Base-by-base conservation (phyloP, 139 green algal species). In the Chlamydomonas schloesseri region DNA sequence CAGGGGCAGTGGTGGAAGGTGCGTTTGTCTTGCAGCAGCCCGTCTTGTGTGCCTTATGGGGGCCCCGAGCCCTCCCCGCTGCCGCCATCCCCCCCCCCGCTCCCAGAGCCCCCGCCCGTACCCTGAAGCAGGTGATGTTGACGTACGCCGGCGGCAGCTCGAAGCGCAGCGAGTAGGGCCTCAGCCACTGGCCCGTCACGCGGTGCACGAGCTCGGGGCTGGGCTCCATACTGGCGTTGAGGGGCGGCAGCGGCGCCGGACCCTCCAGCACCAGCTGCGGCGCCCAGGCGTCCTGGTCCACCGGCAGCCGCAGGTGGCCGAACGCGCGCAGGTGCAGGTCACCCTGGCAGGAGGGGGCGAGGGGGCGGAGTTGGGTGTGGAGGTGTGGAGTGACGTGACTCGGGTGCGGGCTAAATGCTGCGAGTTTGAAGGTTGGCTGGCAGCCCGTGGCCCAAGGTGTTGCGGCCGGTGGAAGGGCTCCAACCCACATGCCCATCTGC, bases 101-200 rank as follows among this genome's bases (percentile, higher is more conserved):
- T 24, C 67, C 14, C n/a, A n/a, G 1, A 24, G 31, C 31, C 15
- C 31, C 15, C 5, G 29, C 33, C 1, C 73, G 0, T 6, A 80
- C 73, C 47, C 50, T 80, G 50, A 80, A 80, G 50, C 73, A 80
- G 6, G 42, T 50, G 42, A 50, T 8, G 50, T 80, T 58, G 36
- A 50, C 73, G 3, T 29, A 28, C 18, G n/a, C 73, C 15, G 31
- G 10, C 2, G 73, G 73, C 29, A 80, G 47, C 0, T 68, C 73
- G 3, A 80, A 50, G 3, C 73, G 46, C 29, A 47, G 67, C 17
- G 73, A 47, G 73, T 80, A 80, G 1, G 73, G 73, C 50, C 73
- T 50, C 47, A 62, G 18, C 15, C 28, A 11, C 28, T 11, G 36
- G 5, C 10, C 72, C 26, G 21, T 4, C 20, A 79, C 29, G 17